Evolutionary conservation across 208 protist species (phyloP).

Genomic region (Crithidia expoeki): DNA sequence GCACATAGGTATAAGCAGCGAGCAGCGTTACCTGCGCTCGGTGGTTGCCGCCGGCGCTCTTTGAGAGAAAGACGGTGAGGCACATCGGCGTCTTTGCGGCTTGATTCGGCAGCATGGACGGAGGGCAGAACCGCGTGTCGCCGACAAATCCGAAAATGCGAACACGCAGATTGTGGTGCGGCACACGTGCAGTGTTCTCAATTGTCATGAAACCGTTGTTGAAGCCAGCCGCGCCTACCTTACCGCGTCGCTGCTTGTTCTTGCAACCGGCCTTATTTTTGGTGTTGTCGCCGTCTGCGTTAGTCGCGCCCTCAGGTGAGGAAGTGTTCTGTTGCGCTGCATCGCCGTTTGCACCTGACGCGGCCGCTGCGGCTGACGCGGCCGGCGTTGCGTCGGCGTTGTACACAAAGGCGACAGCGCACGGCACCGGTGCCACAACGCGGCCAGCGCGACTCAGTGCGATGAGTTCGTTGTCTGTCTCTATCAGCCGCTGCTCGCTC

Average conservation of each 20-base stretch:
- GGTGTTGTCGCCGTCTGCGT: neutral
- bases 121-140: conserved; percentile 50
- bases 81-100: conserved; percentile 41
- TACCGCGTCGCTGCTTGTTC: conserved; percentile 15
- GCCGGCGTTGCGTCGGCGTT: conserved; percentile 18
- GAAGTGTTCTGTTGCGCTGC: neutral
- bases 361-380: neutral
- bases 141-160: conserved; percentile 71
- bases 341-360: neutral
- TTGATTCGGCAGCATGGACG: conserved; percentile 37
- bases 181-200: conserved; percentile 47
- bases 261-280: conserved; percentile 9
- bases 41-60: conserved; percentile 62
- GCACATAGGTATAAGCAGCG: conserved; percentile 57
- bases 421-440: conserved; percentile 63
- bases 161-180: conserved; percentile 42
- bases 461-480: conserved; percentile 67
- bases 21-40: conserved; percentile 50
- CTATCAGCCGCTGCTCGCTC: conserved; percentile 57
- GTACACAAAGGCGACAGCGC: conserved; percentile 65
- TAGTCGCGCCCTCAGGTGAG: neutral
- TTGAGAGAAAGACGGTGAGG: conserved; percentile 58
- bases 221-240: conserved; percentile 1
- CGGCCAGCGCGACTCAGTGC: conserved; percentile 48
- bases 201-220: conserved; percentile 37